Percentiles rank a stretch among this genome's conserved stretches.
phyloP scores from a whole-genome alignment of 75 land plant genomes.

The Sequoia sempervirens region DNA sequence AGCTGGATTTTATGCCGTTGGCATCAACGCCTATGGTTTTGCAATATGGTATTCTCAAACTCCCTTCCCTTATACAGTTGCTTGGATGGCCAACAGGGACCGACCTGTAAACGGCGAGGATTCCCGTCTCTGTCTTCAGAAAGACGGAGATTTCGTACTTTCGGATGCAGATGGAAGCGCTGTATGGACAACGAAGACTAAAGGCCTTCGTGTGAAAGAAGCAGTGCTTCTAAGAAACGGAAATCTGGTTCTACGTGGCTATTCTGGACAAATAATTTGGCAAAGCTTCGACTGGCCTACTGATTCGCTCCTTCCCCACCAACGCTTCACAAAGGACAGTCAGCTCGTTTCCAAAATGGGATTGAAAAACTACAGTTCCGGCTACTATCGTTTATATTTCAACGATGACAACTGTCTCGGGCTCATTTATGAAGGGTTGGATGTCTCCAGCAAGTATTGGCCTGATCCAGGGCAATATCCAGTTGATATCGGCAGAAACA shows the following conservation, averaged over 20 bases:
- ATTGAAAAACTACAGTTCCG: constrained; percentile 5
- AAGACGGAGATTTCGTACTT: constrained; percentile 31
- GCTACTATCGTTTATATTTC: constrained; percentile 27
- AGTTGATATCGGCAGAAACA: constrained; percentile 18
- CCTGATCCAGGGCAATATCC: constrained; percentile 6
- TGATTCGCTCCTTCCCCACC: constrained; percentile 50
- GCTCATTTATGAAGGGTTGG: too few species aligned
- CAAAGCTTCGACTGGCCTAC: constrained; percentile 62
- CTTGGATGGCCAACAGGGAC: constrained; percentile 47
- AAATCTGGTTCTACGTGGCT: constrained; percentile 39
- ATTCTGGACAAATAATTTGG: constrained; percentile 32
- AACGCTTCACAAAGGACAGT: constrained; percentile 18
- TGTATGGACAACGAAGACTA: constrained; percentile 32
- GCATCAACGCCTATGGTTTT: constrained; percentile 33
- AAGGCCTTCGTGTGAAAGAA: background rate
- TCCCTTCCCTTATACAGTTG: constrained; percentile 17
- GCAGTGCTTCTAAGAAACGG: constrained; percentile 33
- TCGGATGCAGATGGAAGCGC: constrained; percentile 30
- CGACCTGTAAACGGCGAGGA: constrained; percentile 30
- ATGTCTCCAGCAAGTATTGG: too few species aligned
- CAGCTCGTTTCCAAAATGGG: constrained; percentile 16
- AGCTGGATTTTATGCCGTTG: background rate
- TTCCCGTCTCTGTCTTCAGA: constrained; percentile 25
- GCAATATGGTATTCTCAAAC: constrained; percentile 41
- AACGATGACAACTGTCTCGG: background rate